A percentile compares a stretch with the other conserved stretches of the same genome.
phyloP scores from a whole-genome alignment of 148 eudicot species.

The Rheum nobile region DNA sequence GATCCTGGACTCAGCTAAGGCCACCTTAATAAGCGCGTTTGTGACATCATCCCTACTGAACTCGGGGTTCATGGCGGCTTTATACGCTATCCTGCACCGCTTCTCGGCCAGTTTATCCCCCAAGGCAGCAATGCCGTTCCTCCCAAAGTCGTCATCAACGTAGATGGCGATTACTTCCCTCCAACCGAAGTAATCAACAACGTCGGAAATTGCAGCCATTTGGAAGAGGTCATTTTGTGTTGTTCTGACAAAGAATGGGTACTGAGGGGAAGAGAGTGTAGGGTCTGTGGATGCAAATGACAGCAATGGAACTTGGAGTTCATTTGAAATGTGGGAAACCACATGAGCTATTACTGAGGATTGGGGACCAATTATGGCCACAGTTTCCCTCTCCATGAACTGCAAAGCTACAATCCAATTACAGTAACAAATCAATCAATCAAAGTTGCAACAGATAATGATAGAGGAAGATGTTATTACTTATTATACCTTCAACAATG shows the following conservation, averaged over 20 bases:
- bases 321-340: slow-evolving; percentile 11
- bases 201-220: slow-evolving; percentile 15
- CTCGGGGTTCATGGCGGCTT: slow-evolving; percentile 1
- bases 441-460: not conserved
- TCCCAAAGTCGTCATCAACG: slow-evolving; percentile 16
- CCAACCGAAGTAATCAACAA: slow-evolving; percentile 15
- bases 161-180: slow-evolving; percentile 10
- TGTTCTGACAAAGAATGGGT: slow-evolving; percentile 17
- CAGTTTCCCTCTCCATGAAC: slow-evolving; percentile 13
- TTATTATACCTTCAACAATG: slow-evolving; percentile 29
- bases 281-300: slow-evolving; percentile 20
- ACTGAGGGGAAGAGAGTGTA: slow-evolving; percentile 15
- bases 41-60: slow-evolving; percentile 3
- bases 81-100: slow-evolving; percentile 11
- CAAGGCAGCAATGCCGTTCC: slow-evolving; percentile 18
- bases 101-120: slow-evolving; percentile 10
- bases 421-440: not conserved
- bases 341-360: slow-evolving; percentile 18
- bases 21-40: slow-evolving; percentile 4
- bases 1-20: slow-evolving; percentile 12
- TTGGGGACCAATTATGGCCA: slow-evolving; percentile 20
- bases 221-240: slow-evolving; percentile 15
- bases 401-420: slow-evolving; percentile 8
- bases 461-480: not conserved
- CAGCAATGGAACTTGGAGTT: slow-evolving; percentile 16